Conservation (phyloP, 176 grass and related monocot species). For the Carex myosuroides region DNA sequence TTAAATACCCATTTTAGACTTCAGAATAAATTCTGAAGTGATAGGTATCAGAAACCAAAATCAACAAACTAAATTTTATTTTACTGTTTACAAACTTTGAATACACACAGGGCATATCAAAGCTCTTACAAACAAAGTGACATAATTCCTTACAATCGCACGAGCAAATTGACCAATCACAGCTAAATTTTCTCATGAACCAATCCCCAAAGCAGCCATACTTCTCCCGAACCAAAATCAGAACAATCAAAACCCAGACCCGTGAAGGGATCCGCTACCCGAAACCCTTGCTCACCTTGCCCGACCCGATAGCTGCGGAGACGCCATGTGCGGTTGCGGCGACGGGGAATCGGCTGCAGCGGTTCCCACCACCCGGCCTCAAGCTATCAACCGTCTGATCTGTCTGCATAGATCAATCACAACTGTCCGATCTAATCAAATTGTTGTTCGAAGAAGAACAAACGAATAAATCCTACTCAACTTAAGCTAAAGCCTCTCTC, state of each 20-base stretch:
- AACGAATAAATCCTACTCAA: background rate
- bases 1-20: too few species aligned
- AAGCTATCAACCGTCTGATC: conserved; percentile 88
- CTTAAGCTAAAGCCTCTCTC: background rate
- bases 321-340: conserved; percentile 30
- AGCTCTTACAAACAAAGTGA: background rate
- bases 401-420: conserved; percentile 55
- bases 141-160: background rate
- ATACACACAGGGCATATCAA: background rate
- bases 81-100: background rate
- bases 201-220: background rate
- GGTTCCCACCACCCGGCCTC: conserved; percentile 86
- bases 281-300: conserved; percentile 42
- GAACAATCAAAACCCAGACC: conserved; percentile 24
- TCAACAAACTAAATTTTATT: background rate
- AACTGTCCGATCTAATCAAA: conserved; percentile 1
- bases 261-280: background rate
- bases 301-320: conserved; percentile 26
- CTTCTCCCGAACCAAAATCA: too few species aligned
- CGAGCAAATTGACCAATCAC: background rate
- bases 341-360: conserved; percentile 33
- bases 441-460: background rate
- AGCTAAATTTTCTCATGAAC: conserved; percentile 6
- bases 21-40: background rate
- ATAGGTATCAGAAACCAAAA: background rate